Percentiles rank a stretch among this genome's conserved stretches.
Conservation (phyloP, 352 stramenopile species). For the Phytophthora quininea region DNA sequence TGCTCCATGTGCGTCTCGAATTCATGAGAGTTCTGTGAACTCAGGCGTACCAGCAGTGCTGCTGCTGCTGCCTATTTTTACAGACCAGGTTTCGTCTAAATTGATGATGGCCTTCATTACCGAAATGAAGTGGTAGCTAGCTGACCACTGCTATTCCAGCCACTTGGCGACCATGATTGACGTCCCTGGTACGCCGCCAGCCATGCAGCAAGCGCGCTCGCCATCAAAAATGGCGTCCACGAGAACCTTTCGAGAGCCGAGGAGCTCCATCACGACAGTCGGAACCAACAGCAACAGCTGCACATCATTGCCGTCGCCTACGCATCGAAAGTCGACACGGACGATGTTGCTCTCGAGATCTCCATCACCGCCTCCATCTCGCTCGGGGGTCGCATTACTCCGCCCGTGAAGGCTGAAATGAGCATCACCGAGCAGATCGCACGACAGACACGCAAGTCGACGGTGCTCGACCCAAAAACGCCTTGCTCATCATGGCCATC, state of each 20-base stretch:
- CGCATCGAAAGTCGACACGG: constrained; percentile 30
- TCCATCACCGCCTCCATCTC: constrained; percentile 19
- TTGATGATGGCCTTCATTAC: constrained; percentile 6
- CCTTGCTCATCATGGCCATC: constrained; percentile 71
- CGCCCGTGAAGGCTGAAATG: constrained; percentile 52
- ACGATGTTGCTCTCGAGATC: constrained; percentile 34
- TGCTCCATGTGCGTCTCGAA: neutral
- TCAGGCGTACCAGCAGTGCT: neutral
- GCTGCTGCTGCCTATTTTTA: constrained; percentile 21
- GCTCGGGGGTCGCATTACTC: constrained; percentile 24
- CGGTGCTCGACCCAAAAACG: constrained; percentile 72
- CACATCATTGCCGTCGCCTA: constrained; percentile 10
- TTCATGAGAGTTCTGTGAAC: no score
- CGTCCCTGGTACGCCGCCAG: neutral
- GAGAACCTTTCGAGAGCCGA: constrained; percentile 11
- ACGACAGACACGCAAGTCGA: constrained; percentile 66
- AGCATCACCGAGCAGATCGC: constrained; percentile 76
- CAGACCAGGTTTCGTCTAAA: constrained; percentile 12
- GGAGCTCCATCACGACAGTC: constrained; percentile 4
- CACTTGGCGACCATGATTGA: neutral
- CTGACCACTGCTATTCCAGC: neutral
- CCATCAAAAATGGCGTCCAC: constrained; percentile 22
- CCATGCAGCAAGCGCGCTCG: neutral
- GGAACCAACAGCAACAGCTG: constrained; percentile 18
- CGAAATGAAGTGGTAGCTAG: constrained; percentile 10